A percentile compares a stretch with the other conserved stretches of the same genome.
These are phyloP conservation scores for Rhizopogon vinicolor DNA, from an alignment of 768 basidiomycete species.

Conservation along the genomic window DNA sequence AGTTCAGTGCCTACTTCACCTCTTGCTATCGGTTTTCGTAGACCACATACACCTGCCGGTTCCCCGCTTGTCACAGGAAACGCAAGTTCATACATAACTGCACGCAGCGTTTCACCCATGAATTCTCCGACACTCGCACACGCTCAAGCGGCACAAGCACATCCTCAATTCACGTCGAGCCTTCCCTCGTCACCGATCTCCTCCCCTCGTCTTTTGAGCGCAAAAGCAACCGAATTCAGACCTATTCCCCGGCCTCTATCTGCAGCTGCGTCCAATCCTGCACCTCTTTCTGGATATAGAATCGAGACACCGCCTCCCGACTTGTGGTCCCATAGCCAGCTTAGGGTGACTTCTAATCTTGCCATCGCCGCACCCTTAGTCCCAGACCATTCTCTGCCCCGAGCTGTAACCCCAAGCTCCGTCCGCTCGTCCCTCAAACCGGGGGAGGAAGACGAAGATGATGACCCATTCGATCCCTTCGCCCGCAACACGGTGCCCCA, in stretches of 20 bases:
- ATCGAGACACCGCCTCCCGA: slow-evolving; percentile 87
- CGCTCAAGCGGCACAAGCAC: slow-evolving; percentile 48
- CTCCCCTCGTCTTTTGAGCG: slow-evolving; percentile 81
- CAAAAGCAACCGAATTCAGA: slow-evolving; percentile 87
- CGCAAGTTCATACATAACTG: slow-evolving; percentile 52
- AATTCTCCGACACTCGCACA: slow-evolving; percentile 64
- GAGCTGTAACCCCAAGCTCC: slow-evolving; percentile 66
- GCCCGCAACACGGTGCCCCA: slow-evolving; percentile 38
- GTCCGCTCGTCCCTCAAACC: slow-evolving; percentile 60
- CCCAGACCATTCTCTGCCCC: slow-evolving; percentile 55
- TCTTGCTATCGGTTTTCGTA: slow-evolving; percentile 65
- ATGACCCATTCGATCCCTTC: slow-evolving; percentile 84
- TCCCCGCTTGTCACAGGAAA: slow-evolving; percentile 69
- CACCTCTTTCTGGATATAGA: slow-evolving; percentile 45
- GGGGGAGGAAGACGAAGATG: slow-evolving; percentile 65
- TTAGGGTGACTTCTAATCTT: slow-evolving; percentile 73
- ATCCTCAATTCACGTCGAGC: slow-evolving; percentile 70
- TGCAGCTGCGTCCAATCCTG: slow-evolving; percentile 56
- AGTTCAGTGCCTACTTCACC: slow-evolving; percentile 74
- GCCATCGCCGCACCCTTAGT: slow-evolving; percentile 90
- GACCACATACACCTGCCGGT: slow-evolving; percentile 74
- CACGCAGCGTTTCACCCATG: slow-evolving; percentile 49
- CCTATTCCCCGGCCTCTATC: slow-evolving; percentile 80
- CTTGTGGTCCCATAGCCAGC: slow-evolving; percentile 75
- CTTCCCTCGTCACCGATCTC: slow-evolving; percentile 81